Evolutionary conservation across 2,329 filamentous ascomycete species (phyloP).

Genomic region (Microascus cirrosus): DNA sequence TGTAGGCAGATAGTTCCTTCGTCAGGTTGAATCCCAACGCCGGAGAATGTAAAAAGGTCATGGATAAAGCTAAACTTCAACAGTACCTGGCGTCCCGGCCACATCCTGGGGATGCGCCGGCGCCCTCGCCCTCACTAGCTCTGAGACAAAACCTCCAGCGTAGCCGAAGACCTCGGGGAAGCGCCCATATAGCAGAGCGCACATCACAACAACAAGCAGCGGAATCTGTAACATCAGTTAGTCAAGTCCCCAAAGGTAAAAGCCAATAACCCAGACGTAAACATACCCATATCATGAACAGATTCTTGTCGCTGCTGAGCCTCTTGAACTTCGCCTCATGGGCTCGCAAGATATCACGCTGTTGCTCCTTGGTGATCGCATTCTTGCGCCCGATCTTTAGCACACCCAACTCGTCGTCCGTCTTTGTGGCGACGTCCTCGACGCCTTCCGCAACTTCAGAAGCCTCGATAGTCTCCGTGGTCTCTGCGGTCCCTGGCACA

Average conservation of each 20-base stretch:
- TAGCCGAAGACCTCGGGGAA: conserved; percentile 1
- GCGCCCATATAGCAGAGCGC: conserved; percentile 21
- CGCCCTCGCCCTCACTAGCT: neutral
- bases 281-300: conserved; percentile 60
- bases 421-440: conserved; percentile 26
- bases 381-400: conserved; percentile 53
- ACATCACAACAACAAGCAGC: conserved; percentile 25
- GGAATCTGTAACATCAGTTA: conserved; percentile 20
- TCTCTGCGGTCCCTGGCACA: conserved; percentile 39
- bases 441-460: conserved; percentile 20
- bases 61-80: neutral
- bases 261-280: too few relatives aligned
- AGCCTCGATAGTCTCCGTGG: conserved; percentile 21
- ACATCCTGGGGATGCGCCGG: neutral
- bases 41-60: neutral
- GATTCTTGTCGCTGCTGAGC: conserved; percentile 50
- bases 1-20: neutral
- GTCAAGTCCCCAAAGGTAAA: neutral
- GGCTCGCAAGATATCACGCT: conserved; percentile 49
- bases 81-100: neutral
- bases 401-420: conserved; percentile 23
- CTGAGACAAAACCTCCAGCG: neutral
- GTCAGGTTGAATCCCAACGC: neutral
- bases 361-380: conserved; percentile 53
- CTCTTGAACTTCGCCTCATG: conserved; percentile 53